These are phyloP conservation scores for Fusarium sp. DNA, from an alignment of 2,329 filamentous ascomycete genomes.

Conservation along the genomic window DNA sequence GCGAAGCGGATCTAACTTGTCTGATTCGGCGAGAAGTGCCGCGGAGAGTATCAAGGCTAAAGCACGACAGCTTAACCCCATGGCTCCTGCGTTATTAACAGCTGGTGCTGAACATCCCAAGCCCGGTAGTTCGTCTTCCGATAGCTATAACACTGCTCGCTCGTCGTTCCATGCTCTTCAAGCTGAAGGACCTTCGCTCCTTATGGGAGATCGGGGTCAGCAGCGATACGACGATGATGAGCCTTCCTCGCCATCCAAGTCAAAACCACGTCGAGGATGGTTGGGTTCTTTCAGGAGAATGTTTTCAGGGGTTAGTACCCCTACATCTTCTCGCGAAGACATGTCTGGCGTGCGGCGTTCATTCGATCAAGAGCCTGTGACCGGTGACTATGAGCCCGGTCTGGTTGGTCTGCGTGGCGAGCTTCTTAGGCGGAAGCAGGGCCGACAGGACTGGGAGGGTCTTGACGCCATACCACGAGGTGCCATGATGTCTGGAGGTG, in stretches of 20 bases:
- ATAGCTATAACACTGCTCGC: slow-evolving; percentile 66
- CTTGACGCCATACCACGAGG: slow-evolving; percentile 27
- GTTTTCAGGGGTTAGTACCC: slow-evolving; percentile 60
- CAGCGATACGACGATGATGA: slow-evolving; percentile 53
- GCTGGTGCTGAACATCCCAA: slow-evolving; percentile 49
- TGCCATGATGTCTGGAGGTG: slow-evolving; percentile 48
- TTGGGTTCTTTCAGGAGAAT: slow-evolving; percentile 76
- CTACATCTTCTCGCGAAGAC: slow-evolving; percentile 46
- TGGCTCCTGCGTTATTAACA: slow-evolving; percentile 45
- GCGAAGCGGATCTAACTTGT: slow-evolving; percentile 68
- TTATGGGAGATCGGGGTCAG: slow-evolving; percentile 51
- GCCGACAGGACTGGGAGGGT: slow-evolving; percentile 65
- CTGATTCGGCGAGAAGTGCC: slow-evolving; percentile 64
- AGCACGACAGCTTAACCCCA: slow-evolving; percentile 51
- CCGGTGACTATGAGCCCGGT: slow-evolving; percentile 59
- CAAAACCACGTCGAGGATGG: slow-evolving; percentile 70
- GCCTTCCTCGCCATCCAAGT: slow-evolving; percentile 68
- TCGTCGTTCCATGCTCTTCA: slow-evolving; percentile 65
- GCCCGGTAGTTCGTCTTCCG: slow-evolving; percentile 56
- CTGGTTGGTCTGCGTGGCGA: slow-evolving; percentile 60
- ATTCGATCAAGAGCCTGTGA: slow-evolving; percentile 50
- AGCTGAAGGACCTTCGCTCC: slow-evolving; percentile 63
- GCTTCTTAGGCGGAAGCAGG: slow-evolving; percentile 66
- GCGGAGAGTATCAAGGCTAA: slow-evolving; percentile 56
- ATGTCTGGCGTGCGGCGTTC: slow-evolving; percentile 49